Evolutionary conservation across 345 rosid species (phyloP).

Genomic region (Sonneratia caseolaris): DNA sequence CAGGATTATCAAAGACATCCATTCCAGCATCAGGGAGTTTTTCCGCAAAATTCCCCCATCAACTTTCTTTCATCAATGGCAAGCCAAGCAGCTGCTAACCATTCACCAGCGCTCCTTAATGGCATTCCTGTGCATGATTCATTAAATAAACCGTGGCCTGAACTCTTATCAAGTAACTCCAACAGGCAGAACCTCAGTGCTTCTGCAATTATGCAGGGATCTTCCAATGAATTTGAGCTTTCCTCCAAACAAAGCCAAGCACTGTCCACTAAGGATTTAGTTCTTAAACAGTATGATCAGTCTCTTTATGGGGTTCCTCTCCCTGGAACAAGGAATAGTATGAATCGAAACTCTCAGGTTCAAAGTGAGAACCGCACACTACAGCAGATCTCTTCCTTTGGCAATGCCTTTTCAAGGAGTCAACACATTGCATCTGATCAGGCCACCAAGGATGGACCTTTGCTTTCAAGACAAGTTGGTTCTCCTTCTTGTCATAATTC

Average conservation of each 20-base stretch:
- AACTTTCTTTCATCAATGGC: conserved; percentile 38
- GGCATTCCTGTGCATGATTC: conserved; percentile 57
- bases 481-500: conserved; percentile 27
- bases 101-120: conserved; percentile 38
- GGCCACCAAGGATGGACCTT: conserved; percentile 28
- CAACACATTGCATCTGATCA: conserved; percentile 41
- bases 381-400: conserved; percentile 36
- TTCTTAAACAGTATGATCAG: conserved; percentile 53
- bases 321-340: conserved; percentile 34
- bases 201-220: conserved; percentile 44
- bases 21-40: conserved; percentile 42
- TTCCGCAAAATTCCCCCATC: conserved; percentile 32
- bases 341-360: conserved; percentile 30
- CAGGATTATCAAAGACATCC: conserved; percentile 74
- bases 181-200: conserved; percentile 45
- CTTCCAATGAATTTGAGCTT: conserved; percentile 44
- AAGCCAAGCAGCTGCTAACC: conserved; percentile 33
- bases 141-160: conserved; percentile 53
- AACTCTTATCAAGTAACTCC: conserved; percentile 37
- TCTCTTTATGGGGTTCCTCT: conserved; percentile 61
- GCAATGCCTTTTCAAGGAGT: conserved; percentile 36
- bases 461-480: conserved; percentile 25
- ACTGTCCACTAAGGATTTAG: conserved; percentile 27
- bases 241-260: conserved; percentile 54
- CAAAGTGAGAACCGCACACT: conserved; percentile 40